These are phyloP conservation scores for Phaeotremella skinneri DNA, from an alignment of 768 basidiomycete genomes.

Conservation along the genomic window DNA sequence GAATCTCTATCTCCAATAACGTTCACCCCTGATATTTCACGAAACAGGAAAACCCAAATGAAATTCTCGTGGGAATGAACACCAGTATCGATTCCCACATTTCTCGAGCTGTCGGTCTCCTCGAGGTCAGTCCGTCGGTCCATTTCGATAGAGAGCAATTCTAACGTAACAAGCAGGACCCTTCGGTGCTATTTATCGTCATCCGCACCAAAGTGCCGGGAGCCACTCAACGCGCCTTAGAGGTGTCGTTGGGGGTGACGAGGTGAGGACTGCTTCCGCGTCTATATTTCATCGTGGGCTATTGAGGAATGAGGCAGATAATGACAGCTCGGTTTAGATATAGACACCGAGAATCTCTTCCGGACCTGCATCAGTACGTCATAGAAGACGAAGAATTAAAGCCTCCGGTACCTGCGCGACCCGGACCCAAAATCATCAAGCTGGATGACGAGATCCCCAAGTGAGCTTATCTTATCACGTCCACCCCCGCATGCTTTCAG, in stretches of 20 bases:
- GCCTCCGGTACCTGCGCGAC: constrained; percentile 5
- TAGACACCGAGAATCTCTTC: constrained; percentile 45
- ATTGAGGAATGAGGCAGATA: too few species aligned
- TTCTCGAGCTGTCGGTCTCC: constrained; percentile 33
- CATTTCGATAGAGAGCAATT: background rate
- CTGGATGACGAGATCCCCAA: constrained; percentile 35
- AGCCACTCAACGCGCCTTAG: constrained; percentile 39
- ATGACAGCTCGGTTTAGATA: constrained; percentile 26
- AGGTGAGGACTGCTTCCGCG: constrained; percentile 29
- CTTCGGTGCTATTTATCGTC: constrained; percentile 45
- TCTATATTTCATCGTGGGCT: too few species aligned
- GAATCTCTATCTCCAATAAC: background rate
- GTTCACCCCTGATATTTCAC: too few species aligned
- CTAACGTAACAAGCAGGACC: constrained; percentile 27
- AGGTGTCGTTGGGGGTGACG: constrained; percentile 46
- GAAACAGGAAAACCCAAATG: constrained; percentile 41
- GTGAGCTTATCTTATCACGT: constrained; percentile 20
- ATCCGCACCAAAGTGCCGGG: constrained; percentile 35
- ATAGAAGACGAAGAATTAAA: constrained; percentile 36
- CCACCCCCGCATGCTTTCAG: background rate
- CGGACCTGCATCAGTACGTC: constrained; percentile 48
- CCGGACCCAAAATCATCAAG: constrained; percentile 44
- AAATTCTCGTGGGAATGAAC: constrained; percentile 38
- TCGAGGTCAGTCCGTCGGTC: constrained; percentile 26
- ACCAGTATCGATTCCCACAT: constrained; percentile 38